A percentile compares a stretch with the other conserved stretches of the same genome.
Conservation (phyloP, 1,139 yeast genomes). For the Yamadazyma songkhlaensis region DNA sequence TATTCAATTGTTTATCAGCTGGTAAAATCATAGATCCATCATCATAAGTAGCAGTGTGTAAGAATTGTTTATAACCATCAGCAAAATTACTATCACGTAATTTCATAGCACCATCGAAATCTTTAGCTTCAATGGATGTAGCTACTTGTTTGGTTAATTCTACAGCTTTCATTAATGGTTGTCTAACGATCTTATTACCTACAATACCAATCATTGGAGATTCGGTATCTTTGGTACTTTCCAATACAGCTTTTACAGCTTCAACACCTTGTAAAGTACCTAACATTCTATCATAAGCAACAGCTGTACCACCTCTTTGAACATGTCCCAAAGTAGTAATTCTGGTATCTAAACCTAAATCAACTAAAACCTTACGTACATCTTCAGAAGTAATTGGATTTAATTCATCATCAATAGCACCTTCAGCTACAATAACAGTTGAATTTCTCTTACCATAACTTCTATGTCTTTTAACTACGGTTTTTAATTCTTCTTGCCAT, state of each 20-base stretch:
- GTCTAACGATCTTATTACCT: constrained; percentile 68
- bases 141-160: constrained; percentile 69
- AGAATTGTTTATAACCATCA: constrained; percentile 71
- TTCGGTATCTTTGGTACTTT: constrained; percentile 65
- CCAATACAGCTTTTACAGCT: constrained; percentile 75
- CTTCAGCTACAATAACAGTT: constrained; percentile 80
- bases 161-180: constrained; percentile 73
- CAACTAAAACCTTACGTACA: constrained; percentile 68
- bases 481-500: constrained; percentile 68
- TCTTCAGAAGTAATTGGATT: constrained; percentile 63
- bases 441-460: constrained; percentile 72
- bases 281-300: constrained; percentile 70
- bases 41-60: constrained; percentile 68
- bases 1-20: constrained; percentile 49
- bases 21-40: constrained; percentile 51
- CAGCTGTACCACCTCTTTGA: constrained; percentile 86
- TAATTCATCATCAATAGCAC: constrained; percentile 68
- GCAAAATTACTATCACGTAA: constrained; percentile 84
- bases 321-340: constrained; percentile 81
- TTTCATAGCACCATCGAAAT: constrained; percentile 63
- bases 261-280: constrained; percentile 85
- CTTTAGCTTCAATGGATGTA: constrained; percentile 54
- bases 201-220: constrained; percentile 74
- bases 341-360: constrained; percentile 73
- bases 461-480: constrained; percentile 65